Conservation (phyloP, 768 basidiomycete species). For the Tephrocybe sp. region DNA sequence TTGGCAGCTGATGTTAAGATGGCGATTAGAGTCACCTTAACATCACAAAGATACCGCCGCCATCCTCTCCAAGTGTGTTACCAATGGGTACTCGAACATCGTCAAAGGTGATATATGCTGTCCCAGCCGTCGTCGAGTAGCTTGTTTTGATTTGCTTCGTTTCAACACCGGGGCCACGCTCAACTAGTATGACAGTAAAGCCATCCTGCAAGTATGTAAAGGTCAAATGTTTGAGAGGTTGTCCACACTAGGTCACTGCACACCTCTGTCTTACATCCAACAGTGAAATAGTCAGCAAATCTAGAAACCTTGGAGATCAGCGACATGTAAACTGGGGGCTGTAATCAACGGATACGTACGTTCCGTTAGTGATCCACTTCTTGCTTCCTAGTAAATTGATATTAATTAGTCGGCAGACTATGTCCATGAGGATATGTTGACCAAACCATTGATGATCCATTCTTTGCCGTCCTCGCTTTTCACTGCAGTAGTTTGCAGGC, state of each 20-base stretch:
- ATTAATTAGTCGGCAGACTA: not conserved
- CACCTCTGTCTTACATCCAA: slow-evolving; percentile 67
- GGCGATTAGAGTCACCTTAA: slow-evolving; percentile 27
- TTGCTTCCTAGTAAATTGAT: slow-evolving; percentile 48
- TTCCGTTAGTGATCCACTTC: slow-evolving; percentile 87
- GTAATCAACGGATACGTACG: too few species aligned
- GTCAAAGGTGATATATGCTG: slow-evolving; percentile 81
- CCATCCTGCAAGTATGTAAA: slow-evolving; percentile 36
- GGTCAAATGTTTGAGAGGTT: slow-evolving; percentile 54
- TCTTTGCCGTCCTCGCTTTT: slow-evolving; percentile 82
- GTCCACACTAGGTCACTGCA: not conserved
- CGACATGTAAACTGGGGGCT: too few species aligned
- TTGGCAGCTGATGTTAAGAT: too few species aligned
- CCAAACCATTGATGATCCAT: slow-evolving; percentile 74
- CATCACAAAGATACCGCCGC: slow-evolving; percentile 33
- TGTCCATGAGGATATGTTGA: not conserved
- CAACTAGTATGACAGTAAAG: slow-evolving; percentile 34
- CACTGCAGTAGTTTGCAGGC: slow-evolving; percentile 73
- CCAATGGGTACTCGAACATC: slow-evolving; percentile 84
- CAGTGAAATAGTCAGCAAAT: slow-evolving; percentile 66
- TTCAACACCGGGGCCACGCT: slow-evolving; percentile 56
- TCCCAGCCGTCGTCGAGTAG: slow-evolving; percentile 89
- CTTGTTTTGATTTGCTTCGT: slow-evolving; percentile 65
- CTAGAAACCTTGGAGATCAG: too few species aligned
- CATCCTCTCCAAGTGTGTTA: slow-evolving; percentile 66